phyloP scores from a whole-genome alignment of 148 eudicot species.

The Persicaria maculosa region DNA sequence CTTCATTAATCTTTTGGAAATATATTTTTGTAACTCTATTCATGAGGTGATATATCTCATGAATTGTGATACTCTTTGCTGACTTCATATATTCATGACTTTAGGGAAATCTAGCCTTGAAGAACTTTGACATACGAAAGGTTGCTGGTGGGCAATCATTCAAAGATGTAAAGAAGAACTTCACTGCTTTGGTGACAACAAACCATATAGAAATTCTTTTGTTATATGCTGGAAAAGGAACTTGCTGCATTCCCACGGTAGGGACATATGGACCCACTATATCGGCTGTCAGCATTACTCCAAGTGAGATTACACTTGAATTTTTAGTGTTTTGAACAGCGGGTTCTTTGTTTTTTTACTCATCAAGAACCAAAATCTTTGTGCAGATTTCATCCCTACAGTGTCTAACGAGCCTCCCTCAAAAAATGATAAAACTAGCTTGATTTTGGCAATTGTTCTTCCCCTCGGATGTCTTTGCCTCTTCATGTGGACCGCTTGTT shows the following conservation, averaged over 20 bases:
- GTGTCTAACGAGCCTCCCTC: conserved; percentile 44
- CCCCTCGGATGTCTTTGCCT: conserved; percentile 35
- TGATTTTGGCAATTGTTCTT: conserved; percentile 62
- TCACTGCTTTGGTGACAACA: conserved; percentile 37
- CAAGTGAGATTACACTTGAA: conserved; percentile 31
- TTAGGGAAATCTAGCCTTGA: conserved; percentile 51
- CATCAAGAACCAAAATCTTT: not conserved
- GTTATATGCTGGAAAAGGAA: conserved; percentile 97
- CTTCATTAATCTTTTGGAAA: not conserved
- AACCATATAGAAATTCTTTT: conserved; percentile 81
- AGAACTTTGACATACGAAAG: conserved; percentile 64
- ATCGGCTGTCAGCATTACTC: conserved; percentile 74
- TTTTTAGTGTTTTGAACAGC: not conserved
- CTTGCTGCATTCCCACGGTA: conserved; percentile 73
- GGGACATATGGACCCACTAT: conserved; percentile 76
- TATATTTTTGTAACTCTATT: too few species aligned
- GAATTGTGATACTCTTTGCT: not conserved
- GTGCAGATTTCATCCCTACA: conserved; percentile 57
- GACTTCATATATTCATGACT: not conserved
- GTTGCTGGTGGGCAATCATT: conserved; percentile 50
- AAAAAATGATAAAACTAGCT: conserved; percentile 34
- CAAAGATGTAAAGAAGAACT: conserved; percentile 32
- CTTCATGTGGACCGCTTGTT: conserved; percentile 31
- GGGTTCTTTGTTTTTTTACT: not conserved
- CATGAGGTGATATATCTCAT: not conserved